Conservation (phyloP, 805 yeast genomes). For the Lipomyces chichibuensis region DNA sequence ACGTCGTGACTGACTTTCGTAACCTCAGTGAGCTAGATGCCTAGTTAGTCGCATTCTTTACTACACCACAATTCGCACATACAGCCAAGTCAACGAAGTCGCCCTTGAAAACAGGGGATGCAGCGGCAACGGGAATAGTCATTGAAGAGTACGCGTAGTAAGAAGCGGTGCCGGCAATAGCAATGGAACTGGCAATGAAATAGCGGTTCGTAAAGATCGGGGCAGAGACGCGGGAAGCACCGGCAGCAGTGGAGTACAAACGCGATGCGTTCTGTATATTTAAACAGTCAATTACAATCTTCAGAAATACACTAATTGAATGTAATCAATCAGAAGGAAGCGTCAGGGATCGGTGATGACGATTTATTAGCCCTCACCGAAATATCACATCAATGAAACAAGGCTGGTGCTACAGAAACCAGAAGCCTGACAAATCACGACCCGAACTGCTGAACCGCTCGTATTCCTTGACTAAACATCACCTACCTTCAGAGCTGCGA, state of each 20-base stretch:
- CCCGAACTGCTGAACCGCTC: background rate
- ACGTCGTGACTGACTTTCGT: slow-evolving; percentile 26
- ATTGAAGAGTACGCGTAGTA: slow-evolving; percentile 23
- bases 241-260: slow-evolving; percentile 13
- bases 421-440: background rate
- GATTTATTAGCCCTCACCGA: background rate
- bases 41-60: background rate
- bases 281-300: background rate
- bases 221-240: slow-evolving; percentile 1
- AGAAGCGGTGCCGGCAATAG: slow-evolving; percentile 29
- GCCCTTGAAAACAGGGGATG: slow-evolving; percentile 24
- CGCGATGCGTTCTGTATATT: slow-evolving; percentile 14
- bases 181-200: slow-evolving; percentile 23
- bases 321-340: background rate
- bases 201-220: background rate
- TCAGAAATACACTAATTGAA: background rate
- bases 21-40: slow-evolving; percentile 24
- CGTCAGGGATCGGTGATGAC: background rate
- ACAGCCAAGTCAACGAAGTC: slow-evolving; percentile 33
- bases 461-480: background rate
- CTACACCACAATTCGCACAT: background rate
- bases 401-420: background rate
- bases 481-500: slow-evolving; percentile 13
- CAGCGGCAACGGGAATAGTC: slow-evolving; percentile 29
- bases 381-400: background rate